These are phyloP conservation scores for Globisporangium polare DNA, from an alignment of 352 stramenopile species.

Conservation along the genomic window DNA sequence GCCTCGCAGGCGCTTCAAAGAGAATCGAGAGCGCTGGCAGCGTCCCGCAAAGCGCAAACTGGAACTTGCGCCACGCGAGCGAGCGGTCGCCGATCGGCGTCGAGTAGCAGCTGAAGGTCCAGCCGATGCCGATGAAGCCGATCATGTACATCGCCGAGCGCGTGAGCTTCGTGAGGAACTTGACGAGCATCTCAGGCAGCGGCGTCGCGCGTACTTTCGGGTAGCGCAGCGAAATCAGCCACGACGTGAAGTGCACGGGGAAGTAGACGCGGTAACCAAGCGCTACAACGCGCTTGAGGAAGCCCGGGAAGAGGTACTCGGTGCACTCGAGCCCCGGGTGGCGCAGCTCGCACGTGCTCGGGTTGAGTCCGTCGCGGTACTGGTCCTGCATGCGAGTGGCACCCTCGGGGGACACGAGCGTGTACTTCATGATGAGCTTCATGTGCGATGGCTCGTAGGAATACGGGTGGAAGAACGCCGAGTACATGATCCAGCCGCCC, in stretches of 20 bases:
- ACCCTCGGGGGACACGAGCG: slow-evolving; percentile 31
- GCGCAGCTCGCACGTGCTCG: slow-evolving; percentile 39
- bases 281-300: slow-evolving; percentile 31
- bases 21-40: slow-evolving; percentile 45
- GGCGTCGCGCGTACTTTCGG: slow-evolving; percentile 34
- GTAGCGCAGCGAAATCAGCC: slow-evolving; percentile 39
- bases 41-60: slow-evolving; percentile 47
- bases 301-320: slow-evolving; percentile 39
- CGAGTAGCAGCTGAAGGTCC: slow-evolving; percentile 40
- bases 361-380: slow-evolving; percentile 43
- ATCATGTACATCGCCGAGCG: slow-evolving; percentile 53
- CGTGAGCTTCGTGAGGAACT: slow-evolving; percentile 34
- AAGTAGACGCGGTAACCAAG: slow-evolving; percentile 48
- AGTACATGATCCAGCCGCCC: slow-evolving; percentile 61
- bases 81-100: slow-evolving; percentile 37
- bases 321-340: slow-evolving; percentile 35
- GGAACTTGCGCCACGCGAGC: slow-evolving; percentile 40
- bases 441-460: slow-evolving; percentile 55
- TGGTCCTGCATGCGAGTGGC: slow-evolving; percentile 32
- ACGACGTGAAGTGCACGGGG: slow-evolving; percentile 54
- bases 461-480: slow-evolving; percentile 52
- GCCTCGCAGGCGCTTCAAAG: slow-evolving; percentile 42
- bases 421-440: slow-evolving; percentile 58
- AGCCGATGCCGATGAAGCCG: slow-evolving; percentile 47
- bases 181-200: slow-evolving; percentile 18